These are phyloP conservation scores for Erodium moschatum DNA, from an alignment of 441 rosid genomes.

Conservation along the genomic window DNA sequence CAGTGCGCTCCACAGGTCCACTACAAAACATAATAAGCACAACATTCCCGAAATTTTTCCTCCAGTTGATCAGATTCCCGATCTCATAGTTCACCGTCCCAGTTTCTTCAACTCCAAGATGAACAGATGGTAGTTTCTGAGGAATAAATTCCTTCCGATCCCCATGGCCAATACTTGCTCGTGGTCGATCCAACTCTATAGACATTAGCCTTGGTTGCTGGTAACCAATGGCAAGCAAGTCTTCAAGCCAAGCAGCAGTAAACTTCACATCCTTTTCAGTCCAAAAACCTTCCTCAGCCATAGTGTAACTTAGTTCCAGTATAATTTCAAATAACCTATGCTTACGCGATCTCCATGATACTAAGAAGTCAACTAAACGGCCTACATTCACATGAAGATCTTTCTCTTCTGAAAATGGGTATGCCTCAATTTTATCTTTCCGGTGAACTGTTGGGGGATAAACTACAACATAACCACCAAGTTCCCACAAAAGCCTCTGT, in stretches of 20 bases:
- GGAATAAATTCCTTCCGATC: constrained; percentile 74
- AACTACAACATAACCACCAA: constrained; percentile 73
- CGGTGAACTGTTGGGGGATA: constrained; percentile 84
- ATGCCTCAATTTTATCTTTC: constrained; percentile 65
- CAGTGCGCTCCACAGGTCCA: constrained; percentile 84
- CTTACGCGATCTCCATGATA: constrained; percentile 70
- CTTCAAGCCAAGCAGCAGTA: constrained; percentile 91
- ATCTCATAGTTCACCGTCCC: constrained; percentile 75
- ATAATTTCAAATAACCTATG: constrained; percentile 72
- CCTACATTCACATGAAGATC: constrained; percentile 95
- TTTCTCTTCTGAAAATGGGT: constrained; percentile 86
- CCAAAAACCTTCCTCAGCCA: constrained; percentile 96
- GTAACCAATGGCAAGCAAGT: constrained; percentile 78
- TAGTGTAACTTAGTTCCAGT: constrained; percentile 63
- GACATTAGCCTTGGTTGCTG: constrained; percentile 90
- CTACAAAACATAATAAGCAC: constrained; percentile 83
- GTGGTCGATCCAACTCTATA: constrained; percentile 63
- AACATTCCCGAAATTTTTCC: constrained; percentile 79
- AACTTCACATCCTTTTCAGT: constrained; percentile 68
- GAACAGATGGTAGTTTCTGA: constrained; percentile 70
- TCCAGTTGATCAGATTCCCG: constrained; percentile 78
- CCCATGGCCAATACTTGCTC: constrained; percentile 74
- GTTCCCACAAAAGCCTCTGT: constrained; percentile 86
- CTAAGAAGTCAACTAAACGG: constrained; percentile 63
- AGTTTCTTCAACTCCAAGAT: constrained; percentile 82